A percentile compares a stretch with the other conserved stretches of the same genome.
Conservation (phyloP, 2,329 filamentous ascomycete genomes). For the Podosphaera xanthii region DNA sequence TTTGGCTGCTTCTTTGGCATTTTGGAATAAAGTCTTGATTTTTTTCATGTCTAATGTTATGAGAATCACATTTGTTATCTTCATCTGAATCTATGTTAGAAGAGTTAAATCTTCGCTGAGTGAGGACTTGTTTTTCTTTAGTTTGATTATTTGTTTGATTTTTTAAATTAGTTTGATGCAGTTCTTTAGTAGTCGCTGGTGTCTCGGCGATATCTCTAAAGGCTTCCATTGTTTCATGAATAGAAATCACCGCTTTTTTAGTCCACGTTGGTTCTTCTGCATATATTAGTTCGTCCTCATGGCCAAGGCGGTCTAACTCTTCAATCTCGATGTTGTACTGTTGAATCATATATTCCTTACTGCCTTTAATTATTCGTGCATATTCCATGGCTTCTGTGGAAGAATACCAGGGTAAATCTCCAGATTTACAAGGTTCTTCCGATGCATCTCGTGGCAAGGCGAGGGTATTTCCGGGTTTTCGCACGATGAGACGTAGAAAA, state of each 20-base stretch:
- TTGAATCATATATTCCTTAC: constrained; percentile 61
- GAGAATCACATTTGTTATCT: constrained; percentile 18
- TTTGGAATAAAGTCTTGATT: not conserved
- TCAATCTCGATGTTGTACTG: constrained; percentile 64
- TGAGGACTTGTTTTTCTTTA: constrained; percentile 22
- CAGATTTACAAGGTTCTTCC: constrained; percentile 41
- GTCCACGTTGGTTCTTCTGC: constrained; percentile 88
- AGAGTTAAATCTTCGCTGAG: constrained; percentile 22
- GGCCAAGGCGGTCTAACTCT: constrained; percentile 52
- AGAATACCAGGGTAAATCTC: constrained; percentile 86
- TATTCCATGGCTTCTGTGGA: constrained; percentile 88
- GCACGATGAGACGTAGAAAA: constrained; percentile 64
- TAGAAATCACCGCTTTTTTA: constrained; percentile 53
- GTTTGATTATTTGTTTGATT: constrained; percentile 18
- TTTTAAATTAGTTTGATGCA: constrained; percentile 23
- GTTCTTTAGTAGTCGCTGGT: constrained; percentile 27
- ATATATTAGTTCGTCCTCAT: constrained; percentile 79
- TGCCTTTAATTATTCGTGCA: constrained; percentile 84
- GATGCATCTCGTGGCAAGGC: constrained; percentile 64
- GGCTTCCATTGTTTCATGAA: constrained; percentile 57
- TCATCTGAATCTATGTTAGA: constrained; percentile 28
- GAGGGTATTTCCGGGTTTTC: constrained; percentile 59
- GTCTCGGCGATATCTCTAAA: constrained; percentile 43
- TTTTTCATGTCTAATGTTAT: not conserved
- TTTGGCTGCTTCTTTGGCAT: constrained; percentile 3